Evolutionary conservation across 73 alveolate species (phyloP).

Genomic region (Stentor roeselii): DNA sequence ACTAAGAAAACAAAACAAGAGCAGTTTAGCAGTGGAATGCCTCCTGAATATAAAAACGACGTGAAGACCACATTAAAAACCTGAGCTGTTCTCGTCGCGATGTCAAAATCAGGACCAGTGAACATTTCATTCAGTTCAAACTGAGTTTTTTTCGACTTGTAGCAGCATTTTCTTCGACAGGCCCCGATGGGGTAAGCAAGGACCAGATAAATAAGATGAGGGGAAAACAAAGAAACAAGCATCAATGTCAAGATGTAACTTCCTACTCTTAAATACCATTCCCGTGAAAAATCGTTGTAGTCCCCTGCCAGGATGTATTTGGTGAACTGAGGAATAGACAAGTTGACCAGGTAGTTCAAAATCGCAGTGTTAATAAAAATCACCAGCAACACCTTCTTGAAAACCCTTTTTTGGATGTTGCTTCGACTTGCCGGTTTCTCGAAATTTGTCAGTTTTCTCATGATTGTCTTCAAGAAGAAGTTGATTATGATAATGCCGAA

Average conservation of each 20-base stretch:
- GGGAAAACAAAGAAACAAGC: not conserved
- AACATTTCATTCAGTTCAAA: not conserved
- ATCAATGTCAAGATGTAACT: not conserved
- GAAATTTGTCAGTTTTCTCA: not conserved
- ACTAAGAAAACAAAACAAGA: not conserved
- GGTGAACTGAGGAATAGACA: not conserved
- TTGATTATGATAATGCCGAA: conserved; percentile 12
- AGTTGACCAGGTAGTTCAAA: not conserved
- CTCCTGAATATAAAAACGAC: conserved; percentile 24
- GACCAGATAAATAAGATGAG: not conserved
- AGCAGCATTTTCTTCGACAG: conserved; percentile 7
- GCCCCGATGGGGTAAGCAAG: conserved; percentile 6
- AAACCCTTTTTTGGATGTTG: not conserved
- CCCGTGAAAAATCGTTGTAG: conserved; percentile 18
- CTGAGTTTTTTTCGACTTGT: not conserved
- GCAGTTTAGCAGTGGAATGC: conserved; percentile 19
- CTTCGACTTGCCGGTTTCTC: not conserved
- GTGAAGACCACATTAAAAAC: conserved; percentile 2
- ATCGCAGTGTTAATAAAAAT: conserved; percentile 47
- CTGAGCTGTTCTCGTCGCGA: conserved; percentile 22
- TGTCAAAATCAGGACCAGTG: conserved; percentile 20
- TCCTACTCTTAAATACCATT: conserved; percentile 3
- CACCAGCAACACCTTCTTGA: not conserved
- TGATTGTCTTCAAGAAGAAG: not conserved
- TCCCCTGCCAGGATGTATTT: not conserved